Conservation (phyloP, 1,284 basidiomycete species). For the Trametes hirsuta region DNA sequence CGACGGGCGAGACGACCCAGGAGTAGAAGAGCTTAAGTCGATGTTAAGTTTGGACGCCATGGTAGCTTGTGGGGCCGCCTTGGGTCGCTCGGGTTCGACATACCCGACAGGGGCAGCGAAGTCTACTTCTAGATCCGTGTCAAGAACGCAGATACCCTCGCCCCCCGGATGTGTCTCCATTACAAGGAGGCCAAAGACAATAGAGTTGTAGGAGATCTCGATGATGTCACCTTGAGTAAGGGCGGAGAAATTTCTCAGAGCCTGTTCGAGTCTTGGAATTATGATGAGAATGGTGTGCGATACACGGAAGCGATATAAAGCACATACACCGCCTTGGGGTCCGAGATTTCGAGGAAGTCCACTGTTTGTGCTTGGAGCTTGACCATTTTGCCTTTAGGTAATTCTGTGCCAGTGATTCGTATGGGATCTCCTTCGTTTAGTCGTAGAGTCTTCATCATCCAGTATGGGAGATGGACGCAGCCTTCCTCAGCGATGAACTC, state of each 20-base stretch:
- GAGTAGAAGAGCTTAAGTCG: conserved; percentile 82
- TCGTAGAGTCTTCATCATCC: conserved; percentile 99
- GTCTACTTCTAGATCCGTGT: conserved; percentile 95
- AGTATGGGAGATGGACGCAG: conserved; percentile 92
- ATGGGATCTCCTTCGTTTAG: conserved; percentile 96
- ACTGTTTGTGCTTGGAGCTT: conserved; percentile 97
- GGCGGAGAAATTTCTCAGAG: conserved; percentile 91
- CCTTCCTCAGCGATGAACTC: conserved; percentile 99
- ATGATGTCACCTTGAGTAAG: conserved; percentile 91
- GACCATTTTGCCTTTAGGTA: conserved; percentile 94
- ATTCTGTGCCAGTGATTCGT: conserved; percentile 84
- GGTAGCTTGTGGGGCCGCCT: conserved; percentile 80
- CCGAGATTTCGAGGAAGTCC: conserved; percentile 93
- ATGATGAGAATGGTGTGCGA: conserved; percentile 1
- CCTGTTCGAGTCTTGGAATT: conserved; percentile 82
- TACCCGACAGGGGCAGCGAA: conserved; percentile 79
- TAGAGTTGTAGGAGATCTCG: conserved; percentile 90
- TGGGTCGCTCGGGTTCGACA: conserved; percentile 89
- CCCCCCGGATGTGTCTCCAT: conserved; percentile 94
- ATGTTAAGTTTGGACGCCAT: conserved; percentile 99
- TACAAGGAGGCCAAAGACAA: conserved; percentile 93
- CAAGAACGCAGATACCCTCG: conserved; percentile 88
- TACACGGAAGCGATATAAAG: neutral
- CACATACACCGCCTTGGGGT: conserved; percentile 94
- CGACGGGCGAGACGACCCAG: conserved; percentile 78